Percentiles rank a stretch among this genome's conserved stretches.
Evolutionary conservation across 257 asterid species (phyloP).

Genomic region (Ballota nigra): DNA sequence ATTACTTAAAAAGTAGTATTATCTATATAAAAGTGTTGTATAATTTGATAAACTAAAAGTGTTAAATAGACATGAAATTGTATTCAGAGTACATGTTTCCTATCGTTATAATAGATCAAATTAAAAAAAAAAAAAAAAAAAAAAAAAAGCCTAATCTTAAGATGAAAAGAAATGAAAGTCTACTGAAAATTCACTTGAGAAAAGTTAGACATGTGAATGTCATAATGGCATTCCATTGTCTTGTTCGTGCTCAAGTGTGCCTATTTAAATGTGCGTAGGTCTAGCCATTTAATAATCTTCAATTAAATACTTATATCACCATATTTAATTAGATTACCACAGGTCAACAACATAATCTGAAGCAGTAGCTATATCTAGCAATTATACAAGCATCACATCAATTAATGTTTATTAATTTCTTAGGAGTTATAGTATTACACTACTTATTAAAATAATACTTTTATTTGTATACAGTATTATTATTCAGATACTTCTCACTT

Average conservation of each 20-base stretch:
- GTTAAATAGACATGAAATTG: too few species aligned
- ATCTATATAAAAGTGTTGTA: too few species aligned
- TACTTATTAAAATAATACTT: too few species aligned
- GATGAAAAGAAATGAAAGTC: slow-evolving; percentile 9
- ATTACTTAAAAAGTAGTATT: too few species aligned
- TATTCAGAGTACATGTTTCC: not conserved
- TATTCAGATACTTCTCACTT: too few species aligned
- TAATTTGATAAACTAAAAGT: too few species aligned
- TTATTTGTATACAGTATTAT: too few species aligned
- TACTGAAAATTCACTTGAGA: slow-evolving; percentile 18
- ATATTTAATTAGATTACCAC: not conserved
- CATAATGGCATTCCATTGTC: slow-evolving; percentile 60
- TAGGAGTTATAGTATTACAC: too few species aligned
- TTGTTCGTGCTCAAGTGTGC: slow-evolving; percentile 46
- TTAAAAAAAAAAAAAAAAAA: slow-evolving; percentile 14
- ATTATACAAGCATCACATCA: too few species aligned
- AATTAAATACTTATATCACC: not conserved
- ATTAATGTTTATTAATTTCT: too few species aligned
- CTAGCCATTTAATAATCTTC: slow-evolving; percentile 10
- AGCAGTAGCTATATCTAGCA: slow-evolving; percentile 10
- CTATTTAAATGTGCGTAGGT: slow-evolving; percentile 14
- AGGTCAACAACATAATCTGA: slow-evolving; percentile 1
- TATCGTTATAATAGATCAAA: not conserved
- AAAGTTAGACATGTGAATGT: slow-evolving; percentile 60
- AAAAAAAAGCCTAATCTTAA: not conserved